Percentiles rank a stretch among this genome's conserved stretches.
Evolutionary conservation across 495 filamentous ascomycete species (phyloP).

Genomic region (Durotheca rogersii): DNA sequence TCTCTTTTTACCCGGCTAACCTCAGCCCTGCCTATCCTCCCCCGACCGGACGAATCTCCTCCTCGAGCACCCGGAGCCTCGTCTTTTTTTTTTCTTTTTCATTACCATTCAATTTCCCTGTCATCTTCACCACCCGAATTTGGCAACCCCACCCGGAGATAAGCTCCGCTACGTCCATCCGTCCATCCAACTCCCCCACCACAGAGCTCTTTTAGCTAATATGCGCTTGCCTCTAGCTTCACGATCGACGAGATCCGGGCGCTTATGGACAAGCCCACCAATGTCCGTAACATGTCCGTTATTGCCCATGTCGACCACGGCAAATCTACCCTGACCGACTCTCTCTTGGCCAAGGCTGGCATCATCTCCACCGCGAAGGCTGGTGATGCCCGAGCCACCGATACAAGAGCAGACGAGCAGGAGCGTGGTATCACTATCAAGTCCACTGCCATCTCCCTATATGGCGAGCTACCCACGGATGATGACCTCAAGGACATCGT

Average conservation of each 20-base stretch:
- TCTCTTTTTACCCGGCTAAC: neutral
- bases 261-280: slow-evolving; percentile 96
- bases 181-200: slow-evolving; percentile 4
- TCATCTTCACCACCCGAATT: slow-evolving; percentile 15
- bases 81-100: too few species aligned
- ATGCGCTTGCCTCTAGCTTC: slow-evolving; percentile 67
- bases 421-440: slow-evolving; percentile 99
- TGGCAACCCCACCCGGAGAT: slow-evolving; percentile 49
- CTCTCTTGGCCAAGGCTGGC: slow-evolving; percentile 97
- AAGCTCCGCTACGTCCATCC: slow-evolving; percentile 37
- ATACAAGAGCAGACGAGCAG: slow-evolving; percentile 96
- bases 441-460: slow-evolving; percentile 98
- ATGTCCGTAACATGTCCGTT: slow-evolving; percentile 98
- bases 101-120: slow-evolving; percentile 4
- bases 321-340: slow-evolving; percentile 99
- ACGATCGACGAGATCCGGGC: slow-evolving; percentile 96
- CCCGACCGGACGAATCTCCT: too few species aligned
- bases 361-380: slow-evolving; percentile 99
- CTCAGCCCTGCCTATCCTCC: neutral
- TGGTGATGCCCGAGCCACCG: slow-evolving; percentile 91
- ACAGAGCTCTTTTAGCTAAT: slow-evolving; percentile 35
- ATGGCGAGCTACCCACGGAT: slow-evolving; percentile 74
- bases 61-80: too few species aligned
- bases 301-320: slow-evolving; percentile 99
- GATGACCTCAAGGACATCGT: slow-evolving; percentile 94